Conservation (phyloP, 2,329 filamentous ascomycete species). For the Furcasterigmium sp. region DNA sequence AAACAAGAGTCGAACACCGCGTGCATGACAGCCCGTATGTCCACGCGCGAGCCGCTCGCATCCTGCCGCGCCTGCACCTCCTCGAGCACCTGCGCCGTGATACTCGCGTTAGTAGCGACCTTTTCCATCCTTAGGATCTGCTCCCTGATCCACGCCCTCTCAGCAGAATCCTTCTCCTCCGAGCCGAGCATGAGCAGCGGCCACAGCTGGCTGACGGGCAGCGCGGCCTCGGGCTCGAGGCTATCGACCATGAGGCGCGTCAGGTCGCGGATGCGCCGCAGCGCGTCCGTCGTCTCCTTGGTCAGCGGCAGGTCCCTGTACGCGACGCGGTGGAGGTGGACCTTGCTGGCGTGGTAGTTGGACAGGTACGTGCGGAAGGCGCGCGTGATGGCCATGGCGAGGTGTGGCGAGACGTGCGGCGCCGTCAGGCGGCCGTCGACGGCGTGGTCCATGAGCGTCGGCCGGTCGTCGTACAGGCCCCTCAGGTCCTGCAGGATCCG, state of each 20-base stretch:
- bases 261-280: constrained; percentile 41
- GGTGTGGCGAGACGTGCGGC: constrained; percentile 39
- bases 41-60: constrained; percentile 29
- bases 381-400: constrained; percentile 44
- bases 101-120: constrained; percentile 36
- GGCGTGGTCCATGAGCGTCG: constrained; percentile 50
- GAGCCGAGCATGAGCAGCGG: constrained; percentile 50
- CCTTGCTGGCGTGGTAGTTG: constrained; percentile 50
- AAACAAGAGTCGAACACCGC: constrained; percentile 46
- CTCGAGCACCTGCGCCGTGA: constrained; percentile 39
- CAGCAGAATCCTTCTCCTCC: constrained; percentile 42
- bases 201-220: constrained; percentile 54
- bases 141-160: constrained; percentile 44
- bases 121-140: constrained; percentile 43
- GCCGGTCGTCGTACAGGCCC: constrained; percentile 42
- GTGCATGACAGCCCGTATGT: constrained; percentile 42
- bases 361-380: constrained; percentile 51
- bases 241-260: constrained; percentile 36
- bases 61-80: constrained; percentile 40
- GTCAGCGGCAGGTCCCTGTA: constrained; percentile 49
- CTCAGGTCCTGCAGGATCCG: constrained; percentile 44
- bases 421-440: constrained; percentile 43
- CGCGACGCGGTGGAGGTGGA: constrained; percentile 52
- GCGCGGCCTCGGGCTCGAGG: constrained; percentile 32
- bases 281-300: constrained; percentile 37